A percentile compares a stretch with the other conserved stretches of the same genome.
These are phyloP conservation scores for Micractinium sp. DNA, from an alignment of 139 green algal genomes.

Conservation along the genomic window DNA sequence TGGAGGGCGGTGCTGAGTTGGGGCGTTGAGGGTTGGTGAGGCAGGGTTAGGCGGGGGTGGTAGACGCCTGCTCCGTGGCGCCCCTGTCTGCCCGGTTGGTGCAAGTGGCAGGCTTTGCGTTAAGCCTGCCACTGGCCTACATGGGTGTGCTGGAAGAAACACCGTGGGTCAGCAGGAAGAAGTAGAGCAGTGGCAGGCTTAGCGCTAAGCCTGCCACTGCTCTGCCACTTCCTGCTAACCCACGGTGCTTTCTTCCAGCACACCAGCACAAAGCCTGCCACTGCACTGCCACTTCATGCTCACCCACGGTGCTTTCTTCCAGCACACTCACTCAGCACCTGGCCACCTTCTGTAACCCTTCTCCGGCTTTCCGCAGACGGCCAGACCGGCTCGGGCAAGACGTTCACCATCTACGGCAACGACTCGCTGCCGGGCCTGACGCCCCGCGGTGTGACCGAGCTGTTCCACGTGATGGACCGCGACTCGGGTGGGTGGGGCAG, in stretches of 20 bases:
- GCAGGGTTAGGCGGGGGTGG: too few species aligned
- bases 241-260: too few species aligned
- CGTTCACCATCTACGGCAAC: slow-evolving; percentile 89
- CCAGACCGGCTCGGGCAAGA: slow-evolving; percentile 90
- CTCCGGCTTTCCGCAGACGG: slow-evolving; percentile 47
- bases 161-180: too few species aligned
- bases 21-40: background rate
- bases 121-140: too few species aligned
- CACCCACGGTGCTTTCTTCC: background rate
- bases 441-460: slow-evolving; percentile 86
- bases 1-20: background rate
- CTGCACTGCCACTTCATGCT: background rate
- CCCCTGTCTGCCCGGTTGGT: too few species aligned
- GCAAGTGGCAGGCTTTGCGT: background rate
- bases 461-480: slow-evolving; percentile 85
- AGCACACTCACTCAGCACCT: background rate
- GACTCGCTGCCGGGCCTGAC: slow-evolving; percentile 87
- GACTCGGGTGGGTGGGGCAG: slow-evolving; percentile 47
- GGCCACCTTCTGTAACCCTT: background rate
- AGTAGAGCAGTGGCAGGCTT: too few species aligned
- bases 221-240: too few species aligned
- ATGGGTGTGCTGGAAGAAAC: too few species aligned
- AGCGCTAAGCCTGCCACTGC: too few species aligned
- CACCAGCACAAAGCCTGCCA: too few species aligned
- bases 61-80: too few species aligned